These are phyloP conservation scores for Lasiosphaeris hirsuta DNA, from an alignment of 495 filamentous ascomycete species.

Conservation along the genomic window DNA sequence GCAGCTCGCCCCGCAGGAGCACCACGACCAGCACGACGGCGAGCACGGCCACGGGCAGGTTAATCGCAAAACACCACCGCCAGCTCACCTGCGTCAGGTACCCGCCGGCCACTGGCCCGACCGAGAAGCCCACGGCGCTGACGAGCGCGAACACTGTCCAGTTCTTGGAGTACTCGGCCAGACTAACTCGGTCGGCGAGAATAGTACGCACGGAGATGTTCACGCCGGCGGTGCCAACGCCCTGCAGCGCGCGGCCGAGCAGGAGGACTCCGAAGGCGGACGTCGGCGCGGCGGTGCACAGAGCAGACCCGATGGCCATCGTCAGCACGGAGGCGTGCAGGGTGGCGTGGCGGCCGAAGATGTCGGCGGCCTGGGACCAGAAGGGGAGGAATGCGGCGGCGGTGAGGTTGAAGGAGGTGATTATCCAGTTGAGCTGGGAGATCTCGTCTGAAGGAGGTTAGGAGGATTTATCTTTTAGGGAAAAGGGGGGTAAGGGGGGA, in stretches of 20 bases:
- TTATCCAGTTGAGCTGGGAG: slow-evolving; percentile 60
- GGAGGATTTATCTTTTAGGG: background rate
- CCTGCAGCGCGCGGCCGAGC: slow-evolving; percentile 56
- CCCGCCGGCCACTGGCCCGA: slow-evolving; percentile 54
- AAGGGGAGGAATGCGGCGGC: slow-evolving; percentile 59
- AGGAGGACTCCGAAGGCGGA: slow-evolving; percentile 51
- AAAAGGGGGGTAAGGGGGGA: background rate
- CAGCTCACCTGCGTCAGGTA: slow-evolving; percentile 44
- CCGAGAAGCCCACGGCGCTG: slow-evolving; percentile 46
- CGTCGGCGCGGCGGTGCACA: slow-evolving; percentile 47
- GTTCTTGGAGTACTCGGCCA: slow-evolving; percentile 56
- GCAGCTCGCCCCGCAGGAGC: slow-evolving; percentile 37
- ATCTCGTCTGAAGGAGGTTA: slow-evolving; percentile 41
- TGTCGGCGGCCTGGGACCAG: slow-evolving; percentile 57
- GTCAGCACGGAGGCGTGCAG: slow-evolving; percentile 16
- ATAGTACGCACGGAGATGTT: slow-evolving; percentile 52
- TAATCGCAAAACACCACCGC: slow-evolving; percentile 60
- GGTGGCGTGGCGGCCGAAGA: slow-evolving; percentile 48
- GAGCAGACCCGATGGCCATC: slow-evolving; percentile 24
- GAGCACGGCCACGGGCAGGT: slow-evolving; percentile 46
- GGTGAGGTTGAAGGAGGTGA: slow-evolving; percentile 60
- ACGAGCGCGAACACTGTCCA: slow-evolving; percentile 55
- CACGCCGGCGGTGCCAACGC: slow-evolving; percentile 52
- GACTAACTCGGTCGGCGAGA: slow-evolving; percentile 53
- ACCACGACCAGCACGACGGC: slow-evolving; percentile 39